Evolutionary conservation across 225 moss, liverwort and hornwort species (phyloP), one percentile per base, ranked within the genome.

Genomic region (Thuidium tamariscinum): DNA sequence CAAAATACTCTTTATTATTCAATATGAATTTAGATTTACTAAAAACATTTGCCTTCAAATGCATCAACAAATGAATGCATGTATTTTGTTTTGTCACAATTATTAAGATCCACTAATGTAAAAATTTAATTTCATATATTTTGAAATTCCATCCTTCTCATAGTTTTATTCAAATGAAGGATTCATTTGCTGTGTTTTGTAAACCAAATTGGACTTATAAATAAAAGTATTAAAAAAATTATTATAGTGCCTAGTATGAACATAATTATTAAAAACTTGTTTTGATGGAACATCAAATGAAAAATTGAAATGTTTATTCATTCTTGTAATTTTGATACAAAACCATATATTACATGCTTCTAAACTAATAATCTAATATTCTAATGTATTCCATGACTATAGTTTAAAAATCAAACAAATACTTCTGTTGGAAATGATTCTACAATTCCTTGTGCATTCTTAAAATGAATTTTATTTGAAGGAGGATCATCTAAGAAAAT

Each of bases 401-500:
- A 29, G 5, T 74, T 11, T 21, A 4, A 29, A 37, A 60, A 44
- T 72, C 25, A 86, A 48, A 41, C 18, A 83, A 89, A 84, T 0
- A 46, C 86, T 75, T 84, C 5, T 36, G 5, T 11, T 25, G 77
- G 49, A 56, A 89, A 88, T 0, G 83, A 89, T 51, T 89, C 83
- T 78, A 86, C 8, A 41, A 5, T 71, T 44, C 88, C 89, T 69
- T 86, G 77, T 59, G 69, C 69, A 86, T 88, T 88, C 75, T 88
- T 76, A 46, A 88, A 91, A 65, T 88, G 64, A 46, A 91, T 71
- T 83, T 83, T 85, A 22, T 34, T 0, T 1, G 29, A 84, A 36
- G 89, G 85, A 23, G 67, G 85, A 69, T 91, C 86, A 81, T 88
- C 88, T 83, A 91, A 14, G 7, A 87, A 85, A 41, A 91, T 71